Evolutionary conservation across 2,329 filamentous ascomycete genomes (phyloP).

Genomic region (Trematosphaeria pertusa): DNA sequence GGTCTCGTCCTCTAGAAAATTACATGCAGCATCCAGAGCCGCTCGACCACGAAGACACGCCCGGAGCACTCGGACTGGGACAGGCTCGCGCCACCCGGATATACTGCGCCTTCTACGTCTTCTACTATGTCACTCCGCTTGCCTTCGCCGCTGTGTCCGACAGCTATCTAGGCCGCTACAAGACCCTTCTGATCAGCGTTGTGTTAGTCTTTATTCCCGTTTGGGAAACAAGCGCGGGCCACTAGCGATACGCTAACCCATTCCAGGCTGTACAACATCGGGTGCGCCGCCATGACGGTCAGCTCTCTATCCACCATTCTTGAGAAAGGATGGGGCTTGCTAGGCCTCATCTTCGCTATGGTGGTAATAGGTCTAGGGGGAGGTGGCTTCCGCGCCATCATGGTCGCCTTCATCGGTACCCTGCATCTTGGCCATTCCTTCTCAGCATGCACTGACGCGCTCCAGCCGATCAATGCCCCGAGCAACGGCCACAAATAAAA

Average conservation of each 20-base stretch:
- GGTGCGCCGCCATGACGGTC: slow-evolving; percentile 29
- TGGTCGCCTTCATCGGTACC: slow-evolving; percentile 45
- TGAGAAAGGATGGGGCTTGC: slow-evolving; percentile 31
- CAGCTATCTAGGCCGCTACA: slow-evolving; percentile 49
- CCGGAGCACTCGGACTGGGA: slow-evolving; percentile 41
- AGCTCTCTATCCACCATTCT: slow-evolving; percentile 27
- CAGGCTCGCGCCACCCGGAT: slow-evolving; percentile 58
- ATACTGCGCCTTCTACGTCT: slow-evolving; percentile 64
- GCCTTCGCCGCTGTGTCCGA: slow-evolving; percentile 48
- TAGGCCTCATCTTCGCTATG: slow-evolving; percentile 38
- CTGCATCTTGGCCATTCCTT: not conserved
- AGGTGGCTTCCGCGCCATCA: slow-evolving; percentile 46
- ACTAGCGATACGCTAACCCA: not conserved
- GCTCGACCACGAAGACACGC: slow-evolving; percentile 38
- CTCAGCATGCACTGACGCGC: not conserved
- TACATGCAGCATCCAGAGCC: slow-evolving; percentile 49
- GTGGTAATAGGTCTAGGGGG: slow-evolving; percentile 49
- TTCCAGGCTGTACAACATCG: slow-evolving; percentile 28
- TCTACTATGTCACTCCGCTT: slow-evolving; percentile 51
- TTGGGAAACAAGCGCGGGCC: not conserved
- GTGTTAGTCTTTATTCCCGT: slow-evolving; percentile 7
- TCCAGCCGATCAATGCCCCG: slow-evolving; percentile 45
- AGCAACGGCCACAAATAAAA: slow-evolving; percentile 26
- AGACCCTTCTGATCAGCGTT: slow-evolving; percentile 42
- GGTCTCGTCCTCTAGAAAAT: slow-evolving; percentile 44